Percentiles rank a stretch among this genome's conserved stretches.
These are phyloP conservation scores for Coleophoma crateriformis DNA, from an alignment of 2,329 filamentous ascomycete species.

Conservation along the genomic window DNA sequence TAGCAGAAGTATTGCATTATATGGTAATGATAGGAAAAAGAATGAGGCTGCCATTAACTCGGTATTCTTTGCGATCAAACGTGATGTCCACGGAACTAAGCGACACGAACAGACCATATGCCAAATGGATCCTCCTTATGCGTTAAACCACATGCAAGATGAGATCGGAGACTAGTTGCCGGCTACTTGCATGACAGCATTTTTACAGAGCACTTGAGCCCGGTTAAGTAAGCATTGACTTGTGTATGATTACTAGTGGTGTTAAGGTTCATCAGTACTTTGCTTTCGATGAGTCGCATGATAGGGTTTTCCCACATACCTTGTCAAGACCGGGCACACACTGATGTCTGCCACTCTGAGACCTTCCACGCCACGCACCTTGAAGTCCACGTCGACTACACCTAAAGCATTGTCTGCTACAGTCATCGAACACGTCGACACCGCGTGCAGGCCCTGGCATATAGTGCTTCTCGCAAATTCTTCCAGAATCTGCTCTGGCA, in stretches of 20 bases:
- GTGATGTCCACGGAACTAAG: too few relatives aligned
- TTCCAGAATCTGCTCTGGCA: not conserved
- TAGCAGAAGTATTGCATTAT: too few relatives aligned
- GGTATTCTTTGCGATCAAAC: too few relatives aligned
- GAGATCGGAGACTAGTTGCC: not conserved
- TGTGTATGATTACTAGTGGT: not conserved
- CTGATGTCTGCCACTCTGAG: not conserved
- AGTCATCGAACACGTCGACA: not conserved
- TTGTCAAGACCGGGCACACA: not conserved
- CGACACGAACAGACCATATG: too few relatives aligned
- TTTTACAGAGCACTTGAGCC: not conserved
- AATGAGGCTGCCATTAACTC: too few relatives aligned
- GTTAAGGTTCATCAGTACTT: not conserved
- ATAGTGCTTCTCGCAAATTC: not conserved
- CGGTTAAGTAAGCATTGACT: not conserved
- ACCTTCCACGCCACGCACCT: not conserved
- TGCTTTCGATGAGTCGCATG: not conserved
- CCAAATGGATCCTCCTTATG: not conserved
- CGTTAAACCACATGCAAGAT: not conserved
- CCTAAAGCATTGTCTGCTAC: not conserved
- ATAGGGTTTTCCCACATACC: not conserved
- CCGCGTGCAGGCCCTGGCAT: not conserved
- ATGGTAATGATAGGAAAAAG: too few relatives aligned
- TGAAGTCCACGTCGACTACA: not conserved
- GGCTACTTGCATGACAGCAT: not conserved